phyloP scores from a whole-genome alignment of 441 rosid genomes.

The Populus hybrid region DNA sequence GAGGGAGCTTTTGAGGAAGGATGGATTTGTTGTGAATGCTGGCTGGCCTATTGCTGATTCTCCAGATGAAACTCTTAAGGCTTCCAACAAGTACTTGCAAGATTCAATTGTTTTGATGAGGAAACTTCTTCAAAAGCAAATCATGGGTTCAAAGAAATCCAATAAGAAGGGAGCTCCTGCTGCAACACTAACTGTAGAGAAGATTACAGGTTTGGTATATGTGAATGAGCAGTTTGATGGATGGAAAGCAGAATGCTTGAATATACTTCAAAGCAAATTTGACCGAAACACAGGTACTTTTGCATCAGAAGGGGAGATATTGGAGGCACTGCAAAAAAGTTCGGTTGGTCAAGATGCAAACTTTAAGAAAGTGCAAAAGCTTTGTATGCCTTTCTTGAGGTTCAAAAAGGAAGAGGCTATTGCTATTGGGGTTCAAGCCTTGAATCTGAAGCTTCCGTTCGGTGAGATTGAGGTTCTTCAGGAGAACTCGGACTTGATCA shows the following conservation, averaged over 20 bases:
- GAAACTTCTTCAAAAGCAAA: conserved; percentile 71
- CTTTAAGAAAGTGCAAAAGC: conserved; percentile 63
- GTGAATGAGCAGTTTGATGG: conserved; percentile 86
- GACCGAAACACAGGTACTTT: conserved; percentile 37
- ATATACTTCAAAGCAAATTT: conserved; percentile 62
- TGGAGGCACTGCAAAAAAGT: conserved; percentile 52
- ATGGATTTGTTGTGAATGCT: conserved; percentile 69
- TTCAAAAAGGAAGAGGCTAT: conserved; percentile 82
- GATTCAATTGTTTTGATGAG: conserved; percentile 73
- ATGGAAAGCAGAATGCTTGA: conserved; percentile 85
- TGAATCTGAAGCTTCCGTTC: conserved; percentile 78
- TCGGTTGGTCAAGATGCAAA: conserved; percentile 49
- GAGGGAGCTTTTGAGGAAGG: conserved; percentile 77
- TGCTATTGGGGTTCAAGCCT: conserved; percentile 60
- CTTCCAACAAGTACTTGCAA: conserved; percentile 87
- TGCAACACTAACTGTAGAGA: conserved; percentile 41
- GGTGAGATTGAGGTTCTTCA: conserved; percentile 78
- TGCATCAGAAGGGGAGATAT: conserved; percentile 59
- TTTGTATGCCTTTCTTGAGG: conserved; percentile 86
- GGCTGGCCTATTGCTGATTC: conserved; percentile 82
- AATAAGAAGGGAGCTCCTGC: conserved; percentile 57
- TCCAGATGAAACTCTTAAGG: conserved; percentile 75
- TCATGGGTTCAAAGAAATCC: conserved; percentile 58
- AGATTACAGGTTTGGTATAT: conserved; percentile 56
- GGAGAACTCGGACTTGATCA: conserved; percentile 73